These are phyloP conservation scores for Didymella sp. DNA, from an alignment of 2,329 filamentous ascomycete genomes.

Conservation along the genomic window DNA sequence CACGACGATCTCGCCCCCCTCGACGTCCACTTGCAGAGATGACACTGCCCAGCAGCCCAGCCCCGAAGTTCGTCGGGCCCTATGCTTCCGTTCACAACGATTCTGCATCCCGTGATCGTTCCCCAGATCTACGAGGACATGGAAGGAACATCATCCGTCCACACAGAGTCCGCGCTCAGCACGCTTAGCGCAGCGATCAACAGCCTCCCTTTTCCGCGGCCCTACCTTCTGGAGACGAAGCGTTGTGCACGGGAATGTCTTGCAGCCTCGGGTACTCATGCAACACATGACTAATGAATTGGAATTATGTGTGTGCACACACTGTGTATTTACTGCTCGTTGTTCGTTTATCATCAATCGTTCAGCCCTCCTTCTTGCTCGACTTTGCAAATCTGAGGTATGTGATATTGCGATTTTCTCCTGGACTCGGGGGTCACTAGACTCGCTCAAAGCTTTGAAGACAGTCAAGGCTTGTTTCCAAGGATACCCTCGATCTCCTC, in stretches of 20 bases:
- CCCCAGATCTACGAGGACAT: constrained; percentile 8
- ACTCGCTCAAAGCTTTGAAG: constrained; percentile 11
- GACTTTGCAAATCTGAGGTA: neutral
- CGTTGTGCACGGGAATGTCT: neutral
- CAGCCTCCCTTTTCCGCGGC: neutral
- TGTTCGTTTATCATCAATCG: neutral
- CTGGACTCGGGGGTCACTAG: neutral
- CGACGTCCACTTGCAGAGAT: constrained; percentile 8
- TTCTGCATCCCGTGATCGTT: constrained; percentile 6
- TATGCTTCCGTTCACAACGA: neutral
- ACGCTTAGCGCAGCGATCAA: constrained; percentile 1
- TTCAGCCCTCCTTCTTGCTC: neutral
- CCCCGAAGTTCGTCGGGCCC: constrained; percentile 8
- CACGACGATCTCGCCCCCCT: constrained; percentile 22
- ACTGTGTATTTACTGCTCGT: neutral
- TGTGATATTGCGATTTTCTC: neutral
- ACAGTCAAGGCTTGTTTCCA: constrained; percentile 48
- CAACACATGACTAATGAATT: neutral
- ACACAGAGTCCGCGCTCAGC: constrained; percentile 1
- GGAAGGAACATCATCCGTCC: constrained; percentile 14
- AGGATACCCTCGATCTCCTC: constrained; percentile 51
- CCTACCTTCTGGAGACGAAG: constrained; percentile 3
- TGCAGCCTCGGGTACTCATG: neutral
- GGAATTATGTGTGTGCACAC: neutral
- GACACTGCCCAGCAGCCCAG: constrained; percentile 12